These are phyloP conservation scores for Taxawa tesnikishii DNA, from an alignment of 2,329 filamentous ascomycete genomes.

Conservation along the genomic window DNA sequence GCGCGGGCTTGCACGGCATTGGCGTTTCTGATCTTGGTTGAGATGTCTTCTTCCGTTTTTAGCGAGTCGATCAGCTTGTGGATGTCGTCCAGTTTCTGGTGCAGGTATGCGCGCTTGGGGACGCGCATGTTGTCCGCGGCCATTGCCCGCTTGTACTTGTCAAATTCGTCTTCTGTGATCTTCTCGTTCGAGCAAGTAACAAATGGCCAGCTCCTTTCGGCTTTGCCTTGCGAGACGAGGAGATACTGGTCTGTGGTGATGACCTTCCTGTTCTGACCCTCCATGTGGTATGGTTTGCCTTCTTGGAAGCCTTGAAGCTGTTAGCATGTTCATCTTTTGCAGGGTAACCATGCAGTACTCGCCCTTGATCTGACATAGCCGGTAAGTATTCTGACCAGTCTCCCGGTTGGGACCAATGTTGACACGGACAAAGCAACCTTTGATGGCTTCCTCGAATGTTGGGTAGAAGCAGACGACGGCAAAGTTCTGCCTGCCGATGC, in stretches of 20 bases:
- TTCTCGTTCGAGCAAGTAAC: conserved; percentile 75
- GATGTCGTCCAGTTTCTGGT: conserved; percentile 67
- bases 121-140: conserved; percentile 58
- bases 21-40: conserved; percentile 62
- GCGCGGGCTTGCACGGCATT: conserved; percentile 49
- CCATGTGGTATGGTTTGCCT: conserved; percentile 74
- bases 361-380: conserved; percentile 83
- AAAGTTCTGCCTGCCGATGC: conserved; percentile 76
- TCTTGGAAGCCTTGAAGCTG: conserved; percentile 53
- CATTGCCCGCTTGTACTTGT: conserved; percentile 66
- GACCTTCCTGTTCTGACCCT: conserved; percentile 57
- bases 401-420: conserved; percentile 63
- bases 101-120: conserved; percentile 59
- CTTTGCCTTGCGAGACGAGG: conserved; percentile 68
- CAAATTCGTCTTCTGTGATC: conserved; percentile 70
- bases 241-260: conserved; percentile 83
- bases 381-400: conserved; percentile 66
- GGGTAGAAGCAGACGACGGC: conserved; percentile 88
- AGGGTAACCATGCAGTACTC: conserved; percentile 2
- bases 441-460: conserved; percentile 70
- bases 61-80: conserved; percentile 64
- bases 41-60: conserved; percentile 75
- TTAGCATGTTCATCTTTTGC: conserved; percentile 14
- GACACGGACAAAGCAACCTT: conserved; percentile 75
- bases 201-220: conserved; percentile 78